phyloP scores from a whole-genome alignment of 306 rosid species.

The Oemleria cerasiformis region DNA sequence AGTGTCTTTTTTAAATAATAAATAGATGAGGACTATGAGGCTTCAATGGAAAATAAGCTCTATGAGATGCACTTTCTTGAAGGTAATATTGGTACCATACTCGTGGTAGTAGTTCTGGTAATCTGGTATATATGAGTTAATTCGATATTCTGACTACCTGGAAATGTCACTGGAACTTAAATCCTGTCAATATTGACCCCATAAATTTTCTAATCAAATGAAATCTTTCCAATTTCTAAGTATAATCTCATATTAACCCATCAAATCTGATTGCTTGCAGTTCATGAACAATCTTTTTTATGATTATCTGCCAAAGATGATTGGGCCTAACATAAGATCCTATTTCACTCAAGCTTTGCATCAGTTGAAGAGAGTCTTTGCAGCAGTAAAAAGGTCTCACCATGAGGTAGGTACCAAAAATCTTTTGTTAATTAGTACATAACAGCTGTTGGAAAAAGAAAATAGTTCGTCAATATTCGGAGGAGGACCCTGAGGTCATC shows the following conservation, averaged over 20 bases:
- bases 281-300: conserved; percentile 40
- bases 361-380: conserved; percentile 44
- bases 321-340: conserved; percentile 31
- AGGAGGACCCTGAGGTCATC: conserved; percentile 16
- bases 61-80: conserved; percentile 57
- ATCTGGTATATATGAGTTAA: not conserved
- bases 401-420: conserved; percentile 59
- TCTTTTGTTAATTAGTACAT: conserved; percentile 12
- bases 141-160: not conserved
- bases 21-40: conserved; percentile 53
- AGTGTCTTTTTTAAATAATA: not conserved
- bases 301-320: conserved; percentile 29
- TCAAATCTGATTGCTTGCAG: conserved; percentile 34
- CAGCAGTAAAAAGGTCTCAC: conserved; percentile 53
- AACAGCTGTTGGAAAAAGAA: conserved; percentile 3
- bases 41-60: conserved; percentile 38
- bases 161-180: not conserved
- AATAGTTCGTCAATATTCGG: conserved; percentile 3
- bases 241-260: conserved; percentile 8
- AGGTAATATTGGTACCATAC: conserved; percentile 45
- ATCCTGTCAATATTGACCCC: not conserved
- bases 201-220: conserved; percentile 5
- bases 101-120: not conserved
- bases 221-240: conserved; percentile 12
- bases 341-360: conserved; percentile 45